phyloP scores from a whole-genome alignment of 306 rosid species.

The Cicer judaicum region DNA sequence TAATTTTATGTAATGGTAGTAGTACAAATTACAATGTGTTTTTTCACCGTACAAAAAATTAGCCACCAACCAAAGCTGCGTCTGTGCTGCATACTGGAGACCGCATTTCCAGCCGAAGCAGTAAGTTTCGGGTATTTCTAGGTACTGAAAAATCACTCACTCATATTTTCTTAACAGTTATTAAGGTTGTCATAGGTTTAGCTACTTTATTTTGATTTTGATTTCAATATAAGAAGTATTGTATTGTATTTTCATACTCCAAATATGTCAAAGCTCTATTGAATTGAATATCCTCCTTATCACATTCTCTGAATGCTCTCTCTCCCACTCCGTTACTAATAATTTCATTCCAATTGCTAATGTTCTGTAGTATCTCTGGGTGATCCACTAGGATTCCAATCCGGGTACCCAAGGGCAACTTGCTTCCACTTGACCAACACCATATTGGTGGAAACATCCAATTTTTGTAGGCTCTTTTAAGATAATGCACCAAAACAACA shows the following conservation, averaged over 20 bases:
- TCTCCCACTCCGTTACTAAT: background rate
- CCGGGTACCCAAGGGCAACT: no score
- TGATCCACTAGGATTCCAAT: no score
- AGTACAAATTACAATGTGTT: no score
- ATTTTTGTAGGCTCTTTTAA: no score
- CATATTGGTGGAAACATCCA: no score
- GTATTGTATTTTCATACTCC: background rate
- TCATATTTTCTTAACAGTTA: background rate
- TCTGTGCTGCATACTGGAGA: constrained; percentile 2
- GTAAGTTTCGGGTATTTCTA: constrained; percentile 21
- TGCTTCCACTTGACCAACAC: no score
- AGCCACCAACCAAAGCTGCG: background rate
- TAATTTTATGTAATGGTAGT: no score
- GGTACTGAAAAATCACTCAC: background rate
- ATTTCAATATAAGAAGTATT: background rate
- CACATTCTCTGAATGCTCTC: background rate
- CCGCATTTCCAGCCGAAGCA: background rate
- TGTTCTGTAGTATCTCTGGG: no score
- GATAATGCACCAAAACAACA: no score
- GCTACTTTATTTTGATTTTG: background rate
- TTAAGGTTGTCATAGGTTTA: background rate
- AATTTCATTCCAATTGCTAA: background rate
- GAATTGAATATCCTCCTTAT: background rate
- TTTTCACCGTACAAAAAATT: no score
- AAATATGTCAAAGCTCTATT: background rate